phyloP scores from a whole-genome alignment of 495 filamentous ascomycete genomes.

The Filosporella fistucella region DNA sequence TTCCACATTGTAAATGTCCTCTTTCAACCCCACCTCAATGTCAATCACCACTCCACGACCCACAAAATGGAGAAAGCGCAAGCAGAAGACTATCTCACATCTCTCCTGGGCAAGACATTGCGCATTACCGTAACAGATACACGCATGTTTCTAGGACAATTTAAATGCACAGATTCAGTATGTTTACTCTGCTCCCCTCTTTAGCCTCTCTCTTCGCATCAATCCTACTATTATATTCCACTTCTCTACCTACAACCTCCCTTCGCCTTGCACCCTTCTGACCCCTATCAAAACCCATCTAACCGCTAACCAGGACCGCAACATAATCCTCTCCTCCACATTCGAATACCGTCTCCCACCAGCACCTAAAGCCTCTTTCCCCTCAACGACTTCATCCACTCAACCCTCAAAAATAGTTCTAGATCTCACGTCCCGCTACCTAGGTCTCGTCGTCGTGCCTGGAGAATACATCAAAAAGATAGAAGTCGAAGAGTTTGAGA shows the following conservation, averaged over 20 bases:
- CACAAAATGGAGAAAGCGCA: slow-evolving; percentile 28
- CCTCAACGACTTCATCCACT: slow-evolving; percentile 35
- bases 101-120: slow-evolving; percentile 62
- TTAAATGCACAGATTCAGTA: slow-evolving; percentile 94
- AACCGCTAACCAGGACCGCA: slow-evolving; percentile 53
- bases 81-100: slow-evolving; percentile 36
- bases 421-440: slow-evolving; percentile 76
- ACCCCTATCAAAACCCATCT: neutral
- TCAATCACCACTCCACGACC: no score
- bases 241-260: no score
- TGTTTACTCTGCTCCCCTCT: slow-evolving; percentile 13
- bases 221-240: slow-evolving; percentile 19
- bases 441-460: slow-evolving; percentile 88
- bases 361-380: slow-evolving; percentile 31
- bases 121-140: slow-evolving; percentile 78
- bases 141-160: slow-evolving; percentile 82
- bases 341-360: slow-evolving; percentile 82
- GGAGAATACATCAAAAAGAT: slow-evolving; percentile 82
- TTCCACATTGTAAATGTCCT: no score
- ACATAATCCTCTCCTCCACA: slow-evolving; percentile 79
- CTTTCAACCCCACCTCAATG: no score
- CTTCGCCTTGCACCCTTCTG: neutral
- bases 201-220: slow-evolving; percentile 45
- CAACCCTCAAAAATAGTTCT: slow-evolving; percentile 43
- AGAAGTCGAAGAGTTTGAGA: slow-evolving; percentile 72